These are phyloP conservation scores for Lineolata rhizophorae DNA, from an alignment of 495 filamentous ascomycete species.

Conservation along the genomic window DNA sequence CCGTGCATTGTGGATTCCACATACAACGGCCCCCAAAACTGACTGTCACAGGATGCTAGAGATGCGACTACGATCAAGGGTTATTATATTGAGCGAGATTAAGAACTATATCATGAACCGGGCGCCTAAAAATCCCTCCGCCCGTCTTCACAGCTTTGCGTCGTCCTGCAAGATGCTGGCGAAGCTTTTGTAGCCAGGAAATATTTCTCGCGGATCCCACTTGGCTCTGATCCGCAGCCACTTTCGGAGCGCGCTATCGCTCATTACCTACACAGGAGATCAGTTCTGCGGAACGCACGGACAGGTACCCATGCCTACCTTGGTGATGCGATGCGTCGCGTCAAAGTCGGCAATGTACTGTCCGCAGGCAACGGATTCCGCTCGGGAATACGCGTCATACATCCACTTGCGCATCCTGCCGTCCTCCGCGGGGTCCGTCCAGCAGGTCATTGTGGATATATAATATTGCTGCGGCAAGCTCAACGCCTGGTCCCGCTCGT, in stretches of 20 bases:
- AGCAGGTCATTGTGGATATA: background rate
- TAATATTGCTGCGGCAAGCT: background rate
- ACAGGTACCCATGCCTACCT: background rate
- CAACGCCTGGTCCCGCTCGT: background rate
- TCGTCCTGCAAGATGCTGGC: no score
- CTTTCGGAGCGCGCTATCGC: background rate
- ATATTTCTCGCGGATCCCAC: background rate
- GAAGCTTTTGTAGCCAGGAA: background rate
- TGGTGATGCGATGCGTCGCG: background rate
- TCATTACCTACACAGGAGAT: background rate
- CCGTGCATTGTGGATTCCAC: no score
- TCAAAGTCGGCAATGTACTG: background rate
- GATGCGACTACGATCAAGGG: no score
- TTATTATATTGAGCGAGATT: no score
- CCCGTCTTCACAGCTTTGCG: no score
- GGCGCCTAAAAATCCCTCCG: no score
- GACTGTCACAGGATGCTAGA: no score
- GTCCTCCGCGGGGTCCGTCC: background rate
- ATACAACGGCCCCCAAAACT: no score
- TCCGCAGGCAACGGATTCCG: background rate
- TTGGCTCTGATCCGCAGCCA: background rate
- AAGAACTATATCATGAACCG: no score
- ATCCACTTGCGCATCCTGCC: background rate
- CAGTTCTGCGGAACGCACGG: background rate
- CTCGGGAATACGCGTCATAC: background rate